These are phyloP conservation scores for Avena insularis DNA, from an alignment of 176 grass and related monocot genomes.

Conservation along the genomic window DNA sequence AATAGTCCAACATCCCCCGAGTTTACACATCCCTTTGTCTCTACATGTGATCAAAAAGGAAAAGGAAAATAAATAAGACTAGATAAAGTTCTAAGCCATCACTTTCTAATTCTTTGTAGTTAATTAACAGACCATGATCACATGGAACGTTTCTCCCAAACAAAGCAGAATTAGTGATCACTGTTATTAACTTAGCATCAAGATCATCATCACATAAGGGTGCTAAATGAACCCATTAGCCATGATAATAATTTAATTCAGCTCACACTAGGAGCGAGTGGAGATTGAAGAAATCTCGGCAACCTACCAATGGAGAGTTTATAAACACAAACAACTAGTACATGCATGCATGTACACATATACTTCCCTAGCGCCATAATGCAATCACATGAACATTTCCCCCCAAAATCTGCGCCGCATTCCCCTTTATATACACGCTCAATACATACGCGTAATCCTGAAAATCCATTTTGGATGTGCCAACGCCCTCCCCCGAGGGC, in stretches of 20 bases:
- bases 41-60: constrained; percentile 21
- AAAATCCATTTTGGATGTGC: too few species aligned
- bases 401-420: constrained; percentile 52
- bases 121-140: constrained; percentile 13
- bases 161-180: constrained; percentile 14
- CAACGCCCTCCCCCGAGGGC: too few species aligned
- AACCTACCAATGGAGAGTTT: neutral
- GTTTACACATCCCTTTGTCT: constrained; percentile 28
- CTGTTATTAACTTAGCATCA: neutral
- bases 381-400: constrained; percentile 51
- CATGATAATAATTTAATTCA: neutral
- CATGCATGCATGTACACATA: constrained; percentile 1
- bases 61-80: neutral
- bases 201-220: constrained; percentile 32
- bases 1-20: constrained; percentile 42
- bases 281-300: neutral
- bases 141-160: constrained; percentile 36
- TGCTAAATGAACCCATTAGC: neutral
- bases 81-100: constrained; percentile 16
- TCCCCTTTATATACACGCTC: neutral
- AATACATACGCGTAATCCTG: too few species aligned
- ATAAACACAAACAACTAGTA: constrained; percentile 60
- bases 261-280: neutral
- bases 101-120: constrained; percentile 15
- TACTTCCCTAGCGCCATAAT: constrained; percentile 43